Percentiles rank a stretch among this genome's conserved stretches.
Evolutionary conservation across 768 basidiomycete genomes (phyloP).

Genomic region (Leccinum boreale): DNA sequence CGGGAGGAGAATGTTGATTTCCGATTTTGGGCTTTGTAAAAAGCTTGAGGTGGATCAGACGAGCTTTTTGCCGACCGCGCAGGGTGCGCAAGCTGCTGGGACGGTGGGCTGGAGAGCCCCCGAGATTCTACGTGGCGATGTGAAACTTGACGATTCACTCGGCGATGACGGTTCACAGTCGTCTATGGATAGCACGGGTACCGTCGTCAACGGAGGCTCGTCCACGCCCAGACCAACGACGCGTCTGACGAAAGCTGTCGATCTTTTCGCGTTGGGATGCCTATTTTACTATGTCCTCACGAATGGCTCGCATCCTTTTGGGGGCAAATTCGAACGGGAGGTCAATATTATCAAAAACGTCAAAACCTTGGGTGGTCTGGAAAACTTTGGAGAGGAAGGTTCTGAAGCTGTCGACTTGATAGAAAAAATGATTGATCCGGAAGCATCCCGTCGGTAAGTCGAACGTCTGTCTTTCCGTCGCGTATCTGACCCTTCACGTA

Average conservation of each 20-base stretch:
- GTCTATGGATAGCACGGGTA: constrained; percentile 62
- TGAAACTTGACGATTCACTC: constrained; percentile 79
- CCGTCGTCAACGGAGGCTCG: constrained; percentile 32
- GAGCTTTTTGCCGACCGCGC: constrained; percentile 89
- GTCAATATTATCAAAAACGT: constrained; percentile 86
- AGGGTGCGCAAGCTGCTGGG: constrained; percentile 86
- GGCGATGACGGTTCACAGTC: constrained; percentile 63
- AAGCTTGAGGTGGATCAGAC: constrained; percentile 95
- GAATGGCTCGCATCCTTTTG: constrained; percentile 89
- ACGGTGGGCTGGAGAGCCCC: constrained; percentile 98
- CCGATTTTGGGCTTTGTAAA: constrained; percentile 96
- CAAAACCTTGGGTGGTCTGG: constrained; percentile 66
- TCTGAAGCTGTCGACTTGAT: constrained; percentile 88
- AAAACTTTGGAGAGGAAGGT: constrained; percentile 89
- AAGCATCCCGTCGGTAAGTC: constrained; percentile 70
- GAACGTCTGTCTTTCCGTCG: not conserved
- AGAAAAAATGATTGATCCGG: constrained; percentile 68
- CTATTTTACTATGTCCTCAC: constrained; percentile 92
- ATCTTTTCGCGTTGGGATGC: constrained; percentile 95
- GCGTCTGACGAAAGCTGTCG: constrained; percentile 89
- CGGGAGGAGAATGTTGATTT: constrained; percentile 82
- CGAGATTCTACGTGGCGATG: constrained; percentile 91
- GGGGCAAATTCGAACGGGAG: constrained; percentile 90
- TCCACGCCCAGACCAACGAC: constrained; percentile 38
- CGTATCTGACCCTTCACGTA: constrained; percentile 28